These are phyloP conservation scores for Hemileccinum impolitum DNA, from an alignment of 768 basidiomycete species.

Conservation along the genomic window DNA sequence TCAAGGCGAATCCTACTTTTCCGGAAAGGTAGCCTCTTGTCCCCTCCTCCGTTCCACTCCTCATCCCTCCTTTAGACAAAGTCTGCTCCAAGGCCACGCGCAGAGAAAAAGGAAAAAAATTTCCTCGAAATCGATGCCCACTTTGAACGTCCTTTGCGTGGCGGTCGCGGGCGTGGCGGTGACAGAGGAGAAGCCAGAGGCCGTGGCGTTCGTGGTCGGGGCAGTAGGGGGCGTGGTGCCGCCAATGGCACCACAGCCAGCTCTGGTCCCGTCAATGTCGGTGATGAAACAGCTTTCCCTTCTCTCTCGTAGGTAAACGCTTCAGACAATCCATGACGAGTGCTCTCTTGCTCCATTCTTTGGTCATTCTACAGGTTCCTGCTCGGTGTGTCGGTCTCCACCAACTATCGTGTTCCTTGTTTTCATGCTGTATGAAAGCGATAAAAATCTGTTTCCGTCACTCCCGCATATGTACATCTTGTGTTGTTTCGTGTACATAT, in stretches of 20 bases:
- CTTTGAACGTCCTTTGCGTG: slow-evolving; percentile 79
- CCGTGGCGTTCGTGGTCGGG: slow-evolving; percentile 40
- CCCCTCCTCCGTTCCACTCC: background rate
- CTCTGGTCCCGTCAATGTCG: slow-evolving; percentile 55
- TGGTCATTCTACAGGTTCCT: slow-evolving; percentile 9
- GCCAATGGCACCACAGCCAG: slow-evolving; percentile 34
- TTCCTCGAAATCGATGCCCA: slow-evolving; percentile 89
- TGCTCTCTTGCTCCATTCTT: slow-evolving; percentile 3
- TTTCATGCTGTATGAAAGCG: slow-evolving; percentile 13
- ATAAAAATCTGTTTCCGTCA: slow-evolving; percentile 6
- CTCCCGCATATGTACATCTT: slow-evolving; percentile 7
- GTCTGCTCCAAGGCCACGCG: slow-evolving; percentile 56
- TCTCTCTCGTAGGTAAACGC: slow-evolving; percentile 56
- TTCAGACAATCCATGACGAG: slow-evolving; percentile 3
- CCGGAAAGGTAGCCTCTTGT: slow-evolving; percentile 68
- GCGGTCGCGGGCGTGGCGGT: slow-evolving; percentile 49
- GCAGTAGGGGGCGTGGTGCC: slow-evolving; percentile 44
- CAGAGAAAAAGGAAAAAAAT: slow-evolving; percentile 88
- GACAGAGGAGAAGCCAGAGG: slow-evolving; percentile 50
- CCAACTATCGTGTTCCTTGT: slow-evolving; percentile 6
- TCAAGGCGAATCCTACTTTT: slow-evolving; percentile 75
- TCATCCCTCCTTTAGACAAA: slow-evolving; percentile 48
- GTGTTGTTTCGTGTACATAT: slow-evolving; percentile 12
- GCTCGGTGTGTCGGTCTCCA: slow-evolving; percentile 9
- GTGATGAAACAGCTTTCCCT: slow-evolving; percentile 86